phyloP scores from a whole-genome alignment of 495 filamentous ascomycete species.

The Extremus antarcticus region DNA sequence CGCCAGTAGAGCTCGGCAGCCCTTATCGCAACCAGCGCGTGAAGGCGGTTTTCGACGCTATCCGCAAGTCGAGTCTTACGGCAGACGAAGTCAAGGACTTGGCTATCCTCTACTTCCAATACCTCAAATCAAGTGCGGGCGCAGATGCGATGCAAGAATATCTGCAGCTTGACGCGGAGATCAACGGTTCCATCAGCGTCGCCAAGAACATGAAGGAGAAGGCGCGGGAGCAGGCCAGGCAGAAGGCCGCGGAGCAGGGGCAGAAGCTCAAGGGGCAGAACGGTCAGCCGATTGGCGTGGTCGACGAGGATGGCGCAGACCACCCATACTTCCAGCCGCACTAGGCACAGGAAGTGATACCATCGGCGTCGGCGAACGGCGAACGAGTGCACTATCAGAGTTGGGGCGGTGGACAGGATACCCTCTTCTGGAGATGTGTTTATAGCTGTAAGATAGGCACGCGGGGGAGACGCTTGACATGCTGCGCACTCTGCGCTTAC shows the following conservation, averaged over 20 bases:
- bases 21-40: constrained; percentile 57
- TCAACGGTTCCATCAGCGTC: constrained; percentile 48
- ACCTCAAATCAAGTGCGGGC: constrained; percentile 74
- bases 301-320: too few species aligned
- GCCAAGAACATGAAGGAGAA: constrained; percentile 10
- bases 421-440: background rate
- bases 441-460: background rate
- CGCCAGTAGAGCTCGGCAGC: too few species aligned
- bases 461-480: background rate
- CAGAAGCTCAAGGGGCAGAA: too few species aligned
- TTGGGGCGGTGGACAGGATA: background rate
- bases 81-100: constrained; percentile 62
- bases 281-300: too few species aligned
- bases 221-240: too few species aligned
- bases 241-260: too few species aligned
- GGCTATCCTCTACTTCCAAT: constrained; percentile 67
- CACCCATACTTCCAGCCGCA: too few species aligned
- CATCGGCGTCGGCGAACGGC: background rate
- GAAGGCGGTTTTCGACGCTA: constrained; percentile 68
- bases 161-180: constrained; percentile 68
- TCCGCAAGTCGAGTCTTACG: constrained; percentile 61
- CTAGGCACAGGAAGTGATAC: too few species aligned
- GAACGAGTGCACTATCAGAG: background rate
- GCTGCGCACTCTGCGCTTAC: background rate
- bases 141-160: constrained; percentile 79